A percentile compares a stretch with the other conserved stretches of the same genome.
Evolutionary conservation across 768 basidiomycete species (phyloP).

Genomic region (Obba rivulosa): DNA sequence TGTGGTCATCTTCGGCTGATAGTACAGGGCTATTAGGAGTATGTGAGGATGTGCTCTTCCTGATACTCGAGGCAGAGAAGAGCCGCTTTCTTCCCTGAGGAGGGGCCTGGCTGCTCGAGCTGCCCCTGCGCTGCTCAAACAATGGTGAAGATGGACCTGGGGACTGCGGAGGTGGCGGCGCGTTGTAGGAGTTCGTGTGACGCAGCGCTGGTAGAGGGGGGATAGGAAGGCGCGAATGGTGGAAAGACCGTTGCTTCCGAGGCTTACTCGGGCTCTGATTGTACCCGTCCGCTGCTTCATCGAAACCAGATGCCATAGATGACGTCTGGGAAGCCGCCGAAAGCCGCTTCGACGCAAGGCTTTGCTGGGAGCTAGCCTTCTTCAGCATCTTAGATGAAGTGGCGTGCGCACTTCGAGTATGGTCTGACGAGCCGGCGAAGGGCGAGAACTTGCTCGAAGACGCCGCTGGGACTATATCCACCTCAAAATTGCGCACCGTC

Average conservation of each 20-base stretch:
- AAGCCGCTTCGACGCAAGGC: slow-evolving; percentile 29
- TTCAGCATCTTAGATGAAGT: slow-evolving; percentile 9
- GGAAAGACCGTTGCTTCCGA: slow-evolving; percentile 60
- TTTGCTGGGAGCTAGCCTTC: slow-evolving; percentile 44
- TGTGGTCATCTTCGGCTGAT: slow-evolving; percentile 45
- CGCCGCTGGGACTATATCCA: not conserved
- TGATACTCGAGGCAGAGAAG: slow-evolving; percentile 52
- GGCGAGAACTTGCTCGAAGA: slow-evolving; percentile 6
- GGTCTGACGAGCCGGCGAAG: not conserved
- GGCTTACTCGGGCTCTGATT: slow-evolving; percentile 10
- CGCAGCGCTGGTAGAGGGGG: slow-evolving; percentile 38
- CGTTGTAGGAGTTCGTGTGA: slow-evolving; percentile 18
- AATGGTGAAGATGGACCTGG: slow-evolving; percentile 10
- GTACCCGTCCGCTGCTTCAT: slow-evolving; percentile 14
- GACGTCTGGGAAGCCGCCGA: slow-evolving; percentile 25
- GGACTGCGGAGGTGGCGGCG: slow-evolving; percentile 6
- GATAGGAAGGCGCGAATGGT: slow-evolving; percentile 50
- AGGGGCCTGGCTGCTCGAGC: slow-evolving; percentile 11
- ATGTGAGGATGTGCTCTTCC: slow-evolving; percentile 47
- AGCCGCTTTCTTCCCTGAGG: slow-evolving; percentile 50
- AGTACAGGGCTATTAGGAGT: slow-evolving; percentile 22
- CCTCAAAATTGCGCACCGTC: slow-evolving; percentile 2
- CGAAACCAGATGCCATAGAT: slow-evolving; percentile 18
- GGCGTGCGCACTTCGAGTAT: too few species aligned
- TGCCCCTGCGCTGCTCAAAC: slow-evolving; percentile 12